Percentiles rank a stretch among this genome's conserved stretches.
These are phyloP conservation scores for Phyllostachys edulis DNA, from an alignment of 176 grass and related monocot genomes.

Conservation along the genomic window DNA sequence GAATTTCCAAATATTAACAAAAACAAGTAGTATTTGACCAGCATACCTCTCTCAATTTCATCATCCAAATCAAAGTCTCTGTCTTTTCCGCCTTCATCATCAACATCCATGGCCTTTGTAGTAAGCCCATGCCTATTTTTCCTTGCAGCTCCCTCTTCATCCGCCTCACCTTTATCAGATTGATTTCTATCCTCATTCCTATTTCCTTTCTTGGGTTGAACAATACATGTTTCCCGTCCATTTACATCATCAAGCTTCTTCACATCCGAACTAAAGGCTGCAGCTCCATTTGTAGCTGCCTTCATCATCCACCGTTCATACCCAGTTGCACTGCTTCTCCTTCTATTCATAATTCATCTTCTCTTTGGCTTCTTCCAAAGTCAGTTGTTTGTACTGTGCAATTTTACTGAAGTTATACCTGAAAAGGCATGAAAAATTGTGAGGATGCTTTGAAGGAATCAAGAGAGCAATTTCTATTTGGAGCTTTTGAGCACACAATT, in stretches of 20 bases:
- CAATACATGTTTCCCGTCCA: conserved; percentile 29
- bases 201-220: conserved; percentile 54
- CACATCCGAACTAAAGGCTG: conserved; percentile 61
- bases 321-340: conserved; percentile 64
- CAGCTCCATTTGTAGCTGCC: conserved; percentile 68
- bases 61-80: conserved; percentile 73
- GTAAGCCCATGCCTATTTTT: conserved; percentile 39
- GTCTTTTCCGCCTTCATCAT: conserved; percentile 49
- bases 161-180: conserved; percentile 50
- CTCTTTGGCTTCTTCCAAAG: conserved; percentile 90
- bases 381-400: conserved; percentile 86
- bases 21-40: not conserved
- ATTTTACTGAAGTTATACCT: conserved; percentile 91
- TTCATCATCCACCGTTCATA: conserved; percentile 94
- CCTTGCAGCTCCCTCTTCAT: conserved; percentile 46
- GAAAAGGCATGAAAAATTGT: conserved; percentile 1
- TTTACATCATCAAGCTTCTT: conserved; percentile 39
- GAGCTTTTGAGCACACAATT: not conserved
- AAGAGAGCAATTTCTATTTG: not conserved
- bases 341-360: conserved; percentile 89
- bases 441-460: conserved; percentile 7
- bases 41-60: conserved; percentile 80
- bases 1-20: not conserved
- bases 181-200: conserved; percentile 51
- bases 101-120: conserved; percentile 44